Base-by-base conservation (phyloP, 768 basidiomycete genomes). In the Lyophyllum shimeji region DNA sequence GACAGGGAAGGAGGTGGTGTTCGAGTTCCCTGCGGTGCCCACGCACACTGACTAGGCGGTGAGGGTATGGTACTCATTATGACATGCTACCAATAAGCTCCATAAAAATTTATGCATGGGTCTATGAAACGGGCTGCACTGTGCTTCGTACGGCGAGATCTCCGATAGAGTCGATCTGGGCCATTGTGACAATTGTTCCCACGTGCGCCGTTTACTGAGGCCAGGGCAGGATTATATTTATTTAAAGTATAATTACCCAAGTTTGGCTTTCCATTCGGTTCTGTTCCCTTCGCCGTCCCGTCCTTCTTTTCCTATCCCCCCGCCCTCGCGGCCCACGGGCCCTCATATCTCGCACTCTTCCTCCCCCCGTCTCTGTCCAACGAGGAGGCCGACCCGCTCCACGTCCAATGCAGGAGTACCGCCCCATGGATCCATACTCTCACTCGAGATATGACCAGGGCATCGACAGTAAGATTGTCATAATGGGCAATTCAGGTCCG, bases 1-100 rank as follows among this genome's bases (percentile, higher is more conserved):
- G 71, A 96, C 95, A 62, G 95, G 95, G 71, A 98, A 97, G 82
- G 95, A 98, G 61, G 95, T 97, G 56, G 87, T 90, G 52, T 94
- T 94, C 70, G 92, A 94, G 80, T 94, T 94, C 80, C 92, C 92
- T 43, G 85, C 86, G 60, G 84, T 82, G 63, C 76, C 78, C 65
- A 85, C 88, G 73, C 89, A 85, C 77, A 70, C 66, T 63, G 64
- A 64, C 64, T 63, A 51, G 23, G 48, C 37, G 57, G 55, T 58
- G 58, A 63, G 56, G 63, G 63, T 53, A 67, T 66, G 67, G 59
- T 70, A 71, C 64, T 63, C 68, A 46, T 72, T 64, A 60, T 58
- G 53, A 50, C 47, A 53, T 70, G 70, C 59, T 61, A 52, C 63
- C 55, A 48, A 56, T 59, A 61, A 60, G 55, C 59, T 63, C 29